These are phyloP conservation scores for Nitzschia sp. DNA, from an alignment of 108 stramenopile species.

Conservation along the genomic window DNA sequence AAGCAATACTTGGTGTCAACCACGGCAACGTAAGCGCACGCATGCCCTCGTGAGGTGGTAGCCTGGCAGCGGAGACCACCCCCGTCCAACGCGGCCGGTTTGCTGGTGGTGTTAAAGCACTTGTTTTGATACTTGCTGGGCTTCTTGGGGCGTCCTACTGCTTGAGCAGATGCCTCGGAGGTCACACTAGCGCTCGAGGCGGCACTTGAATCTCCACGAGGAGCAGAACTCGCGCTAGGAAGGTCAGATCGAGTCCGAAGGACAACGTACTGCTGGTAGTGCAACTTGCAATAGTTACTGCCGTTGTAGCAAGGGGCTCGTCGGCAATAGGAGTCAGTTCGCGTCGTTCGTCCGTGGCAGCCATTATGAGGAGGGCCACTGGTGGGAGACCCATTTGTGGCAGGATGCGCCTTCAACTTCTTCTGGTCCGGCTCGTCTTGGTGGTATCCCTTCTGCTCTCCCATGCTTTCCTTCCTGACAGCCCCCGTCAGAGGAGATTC, in stretches of 20 bases:
- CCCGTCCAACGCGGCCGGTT: neutral
- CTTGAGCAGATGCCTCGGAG: too few species aligned
- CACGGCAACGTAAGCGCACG: constrained; percentile 51
- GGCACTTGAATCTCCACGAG: too few species aligned
- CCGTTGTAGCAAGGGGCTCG: constrained; percentile 40
- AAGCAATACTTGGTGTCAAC: constrained; percentile 43
- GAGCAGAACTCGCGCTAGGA: too few species aligned
- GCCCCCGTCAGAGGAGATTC: too few species aligned
- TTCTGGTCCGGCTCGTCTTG: too few species aligned
- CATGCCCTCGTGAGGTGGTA: constrained; percentile 48
- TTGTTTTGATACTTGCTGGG: constrained; percentile 33
- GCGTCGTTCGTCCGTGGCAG: constrained; percentile 42
- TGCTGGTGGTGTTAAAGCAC: constrained; percentile 17
- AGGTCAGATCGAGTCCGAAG: neutral
- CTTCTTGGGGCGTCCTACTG: neutral
- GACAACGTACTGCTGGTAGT: constrained; percentile 23
- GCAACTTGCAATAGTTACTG: constrained; percentile 50
- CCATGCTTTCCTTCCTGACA: too few species aligned
- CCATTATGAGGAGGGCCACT: too few species aligned
- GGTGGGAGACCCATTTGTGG: too few species aligned
- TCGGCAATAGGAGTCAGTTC: constrained; percentile 40
- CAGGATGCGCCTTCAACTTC: too few species aligned
- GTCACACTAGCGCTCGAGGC: too few species aligned
- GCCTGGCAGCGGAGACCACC: constrained; percentile 28
- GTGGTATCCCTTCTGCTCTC: too few species aligned